Evolutionary conservation across 352 stramenopile genomes (phyloP).

Genomic region (Globisporangium alternatum): DNA sequence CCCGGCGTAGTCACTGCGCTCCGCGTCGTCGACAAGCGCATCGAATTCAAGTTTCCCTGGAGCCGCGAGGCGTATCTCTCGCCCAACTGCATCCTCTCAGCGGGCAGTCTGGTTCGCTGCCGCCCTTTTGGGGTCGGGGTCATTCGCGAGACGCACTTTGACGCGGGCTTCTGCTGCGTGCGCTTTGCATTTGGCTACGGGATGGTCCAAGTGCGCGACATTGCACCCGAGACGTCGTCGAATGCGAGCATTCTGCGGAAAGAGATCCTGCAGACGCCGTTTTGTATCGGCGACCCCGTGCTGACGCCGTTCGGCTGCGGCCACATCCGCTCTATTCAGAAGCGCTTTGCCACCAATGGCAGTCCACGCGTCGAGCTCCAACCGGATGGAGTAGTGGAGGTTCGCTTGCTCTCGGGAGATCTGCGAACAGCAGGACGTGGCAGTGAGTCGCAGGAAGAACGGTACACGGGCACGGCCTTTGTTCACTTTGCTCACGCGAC

Average conservation of each 20-base stretch:
- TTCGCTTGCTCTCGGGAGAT: slow-evolving; percentile 14
- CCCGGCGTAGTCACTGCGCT: slow-evolving; percentile 62
- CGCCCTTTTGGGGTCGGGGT: slow-evolving; percentile 55
- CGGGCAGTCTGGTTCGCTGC: slow-evolving; percentile 49
- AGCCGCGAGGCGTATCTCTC: slow-evolving; percentile 53
- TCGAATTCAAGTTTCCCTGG: slow-evolving; percentile 78
- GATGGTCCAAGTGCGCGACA: slow-evolving; percentile 50
- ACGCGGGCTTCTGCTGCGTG: slow-evolving; percentile 52
- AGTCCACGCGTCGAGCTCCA: slow-evolving; percentile 1
- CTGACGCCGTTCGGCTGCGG: slow-evolving; percentile 68
- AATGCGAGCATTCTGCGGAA: slow-evolving; percentile 24
- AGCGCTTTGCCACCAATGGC: slow-evolving; percentile 2
- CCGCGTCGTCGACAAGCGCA: slow-evolving; percentile 40
- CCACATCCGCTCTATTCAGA: slow-evolving; percentile 31
- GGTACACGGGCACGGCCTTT: slow-evolving; percentile 13
- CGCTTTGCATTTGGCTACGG: slow-evolving; percentile 64
- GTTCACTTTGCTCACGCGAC: slow-evolving; percentile 12
- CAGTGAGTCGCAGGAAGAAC: not conserved
- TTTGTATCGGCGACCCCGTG: slow-evolving; percentile 57
- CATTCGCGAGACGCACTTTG: slow-evolving; percentile 60
- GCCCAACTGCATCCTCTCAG: slow-evolving; percentile 41
- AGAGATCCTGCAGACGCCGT: slow-evolving; percentile 22
- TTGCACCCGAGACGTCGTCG: slow-evolving; percentile 40
- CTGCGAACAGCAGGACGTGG: not conserved
- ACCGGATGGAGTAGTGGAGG: slow-evolving; percentile 10